Evolutionary conservation across 306 rosid genomes (phyloP).

Genomic region (Cicer arietinum): DNA sequence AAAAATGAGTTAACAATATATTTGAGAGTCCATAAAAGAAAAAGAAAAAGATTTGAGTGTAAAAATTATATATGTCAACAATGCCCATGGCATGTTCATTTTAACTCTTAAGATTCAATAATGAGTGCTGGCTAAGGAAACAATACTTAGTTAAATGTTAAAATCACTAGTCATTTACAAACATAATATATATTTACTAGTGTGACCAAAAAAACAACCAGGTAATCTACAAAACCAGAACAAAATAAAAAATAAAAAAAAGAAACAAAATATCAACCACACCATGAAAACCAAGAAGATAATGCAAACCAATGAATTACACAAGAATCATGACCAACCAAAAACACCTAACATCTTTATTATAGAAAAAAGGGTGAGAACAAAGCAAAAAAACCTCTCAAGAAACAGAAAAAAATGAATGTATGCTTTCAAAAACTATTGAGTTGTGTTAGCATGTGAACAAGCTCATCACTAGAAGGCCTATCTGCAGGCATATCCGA

Average conservation of each 20-base stretch:
- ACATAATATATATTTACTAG: slow-evolving; percentile 17
- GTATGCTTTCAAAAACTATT: slow-evolving; percentile 78
- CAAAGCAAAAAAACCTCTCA: slow-evolving; percentile 19
- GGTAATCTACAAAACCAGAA: slow-evolving; percentile 39
- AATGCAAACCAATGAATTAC: slow-evolving; percentile 45
- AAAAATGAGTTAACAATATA: no score
- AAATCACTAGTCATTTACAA: slow-evolving; percentile 46
- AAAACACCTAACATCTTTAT: slow-evolving; percentile 36
- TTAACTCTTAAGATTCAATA: not conserved
- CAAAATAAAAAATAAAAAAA: not conserved
- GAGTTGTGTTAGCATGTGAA: slow-evolving; percentile 97
- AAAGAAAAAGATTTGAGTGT: no score
- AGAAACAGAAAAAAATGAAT: slow-evolving; percentile 43
- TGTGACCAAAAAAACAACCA: slow-evolving; percentile 10
- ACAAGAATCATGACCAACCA: slow-evolving; percentile 43
- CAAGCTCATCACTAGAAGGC: slow-evolving; percentile 98
- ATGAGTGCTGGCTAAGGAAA: not conserved
- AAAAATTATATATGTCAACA: not conserved
- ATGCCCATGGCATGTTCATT: not conserved
- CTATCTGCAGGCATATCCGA: slow-evolving; percentile 90
- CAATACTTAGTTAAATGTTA: not conserved
- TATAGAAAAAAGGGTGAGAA: not conserved
- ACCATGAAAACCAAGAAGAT: slow-evolving; percentile 44
- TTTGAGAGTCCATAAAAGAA: no score
- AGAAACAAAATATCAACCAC: slow-evolving; percentile 35